Conservation (phyloP, 2,329 filamentous ascomycete species). For the Hymenoscyphus occultus region DNA sequence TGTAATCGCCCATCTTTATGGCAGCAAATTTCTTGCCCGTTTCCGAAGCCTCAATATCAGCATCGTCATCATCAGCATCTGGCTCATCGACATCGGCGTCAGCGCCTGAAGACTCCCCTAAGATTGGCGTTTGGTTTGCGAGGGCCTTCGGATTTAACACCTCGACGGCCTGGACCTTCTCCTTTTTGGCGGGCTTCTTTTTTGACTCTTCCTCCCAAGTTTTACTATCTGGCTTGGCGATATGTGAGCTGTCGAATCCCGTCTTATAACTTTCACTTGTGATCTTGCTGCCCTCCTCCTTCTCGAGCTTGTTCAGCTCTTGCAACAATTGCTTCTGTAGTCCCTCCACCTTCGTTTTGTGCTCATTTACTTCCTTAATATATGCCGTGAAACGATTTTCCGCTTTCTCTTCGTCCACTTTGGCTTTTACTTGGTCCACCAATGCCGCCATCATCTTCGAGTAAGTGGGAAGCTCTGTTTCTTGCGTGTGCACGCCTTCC, state of each 20-base stretch:
- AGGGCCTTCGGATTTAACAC: slow-evolving; percentile 66
- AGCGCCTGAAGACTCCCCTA: slow-evolving; percentile 51
- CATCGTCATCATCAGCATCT: slow-evolving; percentile 59
- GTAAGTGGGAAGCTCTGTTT: slow-evolving; percentile 73
- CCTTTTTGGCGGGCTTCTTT: slow-evolving; percentile 34
- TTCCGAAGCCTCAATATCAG: slow-evolving; percentile 71
- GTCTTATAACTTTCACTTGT: slow-evolving; percentile 87
- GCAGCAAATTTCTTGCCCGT: slow-evolving; percentile 78
- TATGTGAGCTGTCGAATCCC: slow-evolving; percentile 84
- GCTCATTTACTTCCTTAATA: slow-evolving; percentile 71
- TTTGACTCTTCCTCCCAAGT: slow-evolving; percentile 5
- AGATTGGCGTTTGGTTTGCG: slow-evolving; percentile 40
- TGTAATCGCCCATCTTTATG: slow-evolving; percentile 74
- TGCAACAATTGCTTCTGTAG: slow-evolving; percentile 71
- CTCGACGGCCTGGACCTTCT: slow-evolving; percentile 57
- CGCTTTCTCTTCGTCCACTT: slow-evolving; percentile 70
- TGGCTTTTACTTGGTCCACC: slow-evolving; percentile 82
- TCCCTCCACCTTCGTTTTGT: slow-evolving; percentile 72
- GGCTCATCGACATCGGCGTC: slow-evolving; percentile 61
- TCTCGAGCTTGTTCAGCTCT: slow-evolving; percentile 79
- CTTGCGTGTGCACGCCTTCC: slow-evolving; percentile 72
- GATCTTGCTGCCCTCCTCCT: slow-evolving; percentile 83
- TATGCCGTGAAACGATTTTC: slow-evolving; percentile 71
- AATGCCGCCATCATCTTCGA: slow-evolving; percentile 98
- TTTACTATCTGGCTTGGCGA: slow-evolving; percentile 41